Evolutionary conservation across 352 stramenopile species (phyloP), one percentile per base, ranked within the genome.

Genomic region (Aphanomyces invadans): DNA sequence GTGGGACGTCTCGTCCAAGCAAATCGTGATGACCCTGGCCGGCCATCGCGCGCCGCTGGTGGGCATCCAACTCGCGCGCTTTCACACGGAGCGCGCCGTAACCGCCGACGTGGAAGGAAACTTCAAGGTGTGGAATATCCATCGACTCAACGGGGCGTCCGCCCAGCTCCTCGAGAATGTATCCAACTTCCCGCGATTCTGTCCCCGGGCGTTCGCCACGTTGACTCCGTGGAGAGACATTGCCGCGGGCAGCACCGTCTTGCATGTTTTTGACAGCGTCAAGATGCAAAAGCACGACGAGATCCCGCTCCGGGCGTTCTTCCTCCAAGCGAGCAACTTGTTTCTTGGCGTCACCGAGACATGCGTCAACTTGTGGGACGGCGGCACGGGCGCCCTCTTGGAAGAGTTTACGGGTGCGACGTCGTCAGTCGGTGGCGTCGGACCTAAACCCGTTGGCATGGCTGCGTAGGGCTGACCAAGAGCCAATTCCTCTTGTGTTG

Each of bases 121-220:
- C 1, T 83, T 94, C 65, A 92, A 92, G 45, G 72, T 93, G n/a
- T 96, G 87, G 87, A 82, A 92, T 44, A 88, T 96, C 46, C 78
- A 74, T 0, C 72, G 83, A 51, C 65, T 64, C 2, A 76, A 75
- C 44, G 65, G 71, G 5, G 19, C 76, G 0, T 76, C 88, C 23
- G 83, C 80, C 2, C 67, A 88, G 2, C 68, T 87, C 17, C 70
- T 92, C 5, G 83, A 92, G 65, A 88, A 76, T 0, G 67, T 90
- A 9, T 75, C 81, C 26, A 73, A 82, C n/a, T 74, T 88, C 15
- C 70, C 74, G 3, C 74, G 69, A 0, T 86, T 89, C 31, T 74
- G 87, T 28, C 76, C 80, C 4, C 76, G 76, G 15, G 71, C 77
- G 2, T 90, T 90, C 28, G 69, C 88, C 1, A 83, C 71, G 4